Evolutionary conservation across 257 asterid species (phyloP), one percentile per base, ranked within the genome.

Genomic region (Fraxinus americana): DNA sequence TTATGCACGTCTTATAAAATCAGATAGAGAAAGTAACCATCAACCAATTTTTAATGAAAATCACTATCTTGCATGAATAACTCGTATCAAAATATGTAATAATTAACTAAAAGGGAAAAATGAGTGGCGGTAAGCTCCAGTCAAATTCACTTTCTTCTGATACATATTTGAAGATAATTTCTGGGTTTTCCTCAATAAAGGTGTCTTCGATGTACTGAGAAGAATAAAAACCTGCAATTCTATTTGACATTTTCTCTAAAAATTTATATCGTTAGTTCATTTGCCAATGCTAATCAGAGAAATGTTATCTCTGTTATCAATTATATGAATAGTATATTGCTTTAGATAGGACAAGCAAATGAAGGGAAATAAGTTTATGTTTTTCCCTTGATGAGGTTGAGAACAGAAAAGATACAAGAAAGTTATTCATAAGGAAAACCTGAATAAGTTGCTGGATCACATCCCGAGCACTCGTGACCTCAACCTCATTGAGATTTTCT

Each of bases 381-480:
- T 65, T 1, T 41, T 59, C 36, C 61, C 5, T 16, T 5, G 59
- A 21, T 32, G 54, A 77, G 19, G n/a, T 21, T 34, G 63, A 76
- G 69, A 73, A 70, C 36, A 57, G 23, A 34, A 78, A 73, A 61
- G 17, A 77, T 43, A 35, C 16, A 11, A 75, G 73, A 17, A 43
- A 32, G 16, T 25, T 48, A 13, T 43, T 34, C n/a, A n/a, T 43
- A 74, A 73, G 50, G 82, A 59, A 75, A 81, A 93, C 99, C 96
- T 93, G 97, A 88, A 93, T 89, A 85, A 96, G 97, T 77, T 96
- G 97, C 74, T 91, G 97, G 79, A 96, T 87, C 80, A 92, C 97
- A 71, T 93, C 99, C 70, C 99, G 93, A 72, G 99, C 97, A 86
- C 98, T 91, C 11, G 85, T 80, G 78, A 92, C 97, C 87, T 96